Base-by-base conservation (phyloP, 345 rosid genomes). In the Salix purpurea region DNA sequence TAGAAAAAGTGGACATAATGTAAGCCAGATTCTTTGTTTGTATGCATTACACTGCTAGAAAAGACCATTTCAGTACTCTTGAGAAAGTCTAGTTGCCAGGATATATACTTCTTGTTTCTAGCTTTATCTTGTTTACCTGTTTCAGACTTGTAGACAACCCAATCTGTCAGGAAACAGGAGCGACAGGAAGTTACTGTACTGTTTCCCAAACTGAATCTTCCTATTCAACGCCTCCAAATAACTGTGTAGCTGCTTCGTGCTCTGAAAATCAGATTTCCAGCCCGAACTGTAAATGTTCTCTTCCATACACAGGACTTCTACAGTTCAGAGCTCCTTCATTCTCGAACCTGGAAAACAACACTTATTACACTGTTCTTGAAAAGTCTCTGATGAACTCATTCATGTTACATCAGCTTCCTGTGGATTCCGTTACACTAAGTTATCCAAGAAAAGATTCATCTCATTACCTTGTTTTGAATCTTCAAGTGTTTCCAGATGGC, bases 91-190 rank as follows among this genome's bases (percentile, higher is more conserved):
- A 74, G 46, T 19, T 7, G 48, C 70, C 7, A 26, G 32, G 56
- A 42, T 36, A 15, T 7, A 16, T 34, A 56, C 24, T 36, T 60
- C 14, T 62, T 28, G 26, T 48, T 21, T 2, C 14, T 12, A 65
- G 16, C 68, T 26, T 26, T 26, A 26, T 26, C 28, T 60, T 56
- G 56, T 50, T 67, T 32, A 62, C 58, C 56, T 58, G 30, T 21
- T 76, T 86, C 93, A 94, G 99, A 83, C 91, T 96, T 80, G 74
- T 73, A 15, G 82, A 32, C 21, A 93, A 94, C 78, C 98, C 89
- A 24, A 76, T 89, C 72, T 96, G 98, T 74, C 26, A 8, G 16
- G 90, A 91, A 75, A 24, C 80, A 0, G 90, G 83, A 69, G 44
- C 48, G 28, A 6, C 60, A 7, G 24, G 26, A 61, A 16, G 15